Percentiles rank a stretch among this genome's conserved stretches.
phyloP scores from a whole-genome alignment of 2,329 filamentous ascomycete species.

The Graphilbum sp. region DNA sequence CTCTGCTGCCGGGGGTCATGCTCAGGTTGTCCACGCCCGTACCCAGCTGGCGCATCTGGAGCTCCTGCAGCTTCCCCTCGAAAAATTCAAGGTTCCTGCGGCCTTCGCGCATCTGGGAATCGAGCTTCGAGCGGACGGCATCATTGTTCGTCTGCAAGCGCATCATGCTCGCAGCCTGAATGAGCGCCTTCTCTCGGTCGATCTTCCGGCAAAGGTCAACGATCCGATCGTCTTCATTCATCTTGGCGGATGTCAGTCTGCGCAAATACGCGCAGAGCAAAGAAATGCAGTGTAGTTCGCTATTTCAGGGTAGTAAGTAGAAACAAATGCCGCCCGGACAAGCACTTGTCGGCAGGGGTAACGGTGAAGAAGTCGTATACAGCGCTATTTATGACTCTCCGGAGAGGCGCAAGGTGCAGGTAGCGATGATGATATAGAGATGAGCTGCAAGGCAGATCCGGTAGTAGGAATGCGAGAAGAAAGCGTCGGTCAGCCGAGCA shows the following conservation, averaged over 20 bases:
- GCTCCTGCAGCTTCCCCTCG: slow-evolving; percentile 76
- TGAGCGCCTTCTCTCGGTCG: slow-evolving; percentile 87
- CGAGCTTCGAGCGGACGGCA: slow-evolving; percentile 73
- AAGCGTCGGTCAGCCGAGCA: not conserved
- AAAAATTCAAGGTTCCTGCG: slow-evolving; percentile 82
- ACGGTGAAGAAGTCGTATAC: too few species aligned
- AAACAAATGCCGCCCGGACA: too few species aligned
- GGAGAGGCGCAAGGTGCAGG: not conserved
- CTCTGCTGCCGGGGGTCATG: slow-evolving; percentile 29
- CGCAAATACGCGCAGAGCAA: slow-evolving; percentile 4
- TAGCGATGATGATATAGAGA: not conserved
- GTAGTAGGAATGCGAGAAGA: not conserved
- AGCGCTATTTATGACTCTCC: too few species aligned
- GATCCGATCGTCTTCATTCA: slow-evolving; percentile 49
- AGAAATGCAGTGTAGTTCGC: not conserved
- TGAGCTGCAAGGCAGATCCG: not conserved
- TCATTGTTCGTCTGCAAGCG: slow-evolving; percentile 91
- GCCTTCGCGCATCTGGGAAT: slow-evolving; percentile 87
- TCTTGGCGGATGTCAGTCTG: slow-evolving; percentile 21
- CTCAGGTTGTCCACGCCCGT: slow-evolving; percentile 52
- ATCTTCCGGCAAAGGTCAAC: slow-evolving; percentile 91
- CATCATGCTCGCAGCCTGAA: slow-evolving; percentile 89
- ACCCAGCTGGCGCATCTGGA: slow-evolving; percentile 65
- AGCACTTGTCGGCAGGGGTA: not conserved
- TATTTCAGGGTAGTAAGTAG: not conserved